Evolutionary conservation across 306 rosid genomes (phyloP), one percentile per base, ranked within the genome.

Genomic region (Amphicarpaea edgeworthii): DNA sequence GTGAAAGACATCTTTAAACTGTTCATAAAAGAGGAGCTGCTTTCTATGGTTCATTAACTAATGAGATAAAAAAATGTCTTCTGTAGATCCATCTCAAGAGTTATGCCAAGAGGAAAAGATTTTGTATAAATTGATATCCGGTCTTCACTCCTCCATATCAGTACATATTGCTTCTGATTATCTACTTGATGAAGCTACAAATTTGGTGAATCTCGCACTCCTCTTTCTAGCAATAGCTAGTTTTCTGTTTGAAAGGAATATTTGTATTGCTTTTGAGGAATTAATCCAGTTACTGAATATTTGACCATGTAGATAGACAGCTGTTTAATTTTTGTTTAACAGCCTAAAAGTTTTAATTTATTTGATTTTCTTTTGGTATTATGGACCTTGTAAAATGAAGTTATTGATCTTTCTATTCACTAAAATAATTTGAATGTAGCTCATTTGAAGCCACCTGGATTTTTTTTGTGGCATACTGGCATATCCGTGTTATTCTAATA

Each of bases 111-210:
- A 92, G 84, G 96, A 95, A 77, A 90, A 91, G 70, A 85, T 95
- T 65, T 82, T 95, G 88, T 95, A 90, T 90, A 95, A 92, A 81
- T 73, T 95, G 93, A 95, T 95, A 84, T 95, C 99, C 11, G 99
- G 99, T 82, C 93, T 95, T 77, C 99, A 95, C 84, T 90, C 99
- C 67, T 95, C 99, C 63, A 95, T 95, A 79, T 92, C 99, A 16
- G 77, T 95, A 59, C 99, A 95, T 84, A 87, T 93, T 81, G 99
- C 96, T 42, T 70, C 97, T 30, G 99, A 92, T 51, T 95, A 90
- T 90, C 88, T 90, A 40, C 85, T 93, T 26, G 93, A 93, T 68
- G 96, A 95, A 79, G 65, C 91, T 47, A 75, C 59, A 40, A 88
- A 90, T 79, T 53, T n/a, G 93, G 99, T 95, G 90, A 57, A 49